Evolutionary conservation across 2,329 filamentous ascomycete genomes (phyloP).

Genomic region (Aspergillus chevalieri): DNA sequence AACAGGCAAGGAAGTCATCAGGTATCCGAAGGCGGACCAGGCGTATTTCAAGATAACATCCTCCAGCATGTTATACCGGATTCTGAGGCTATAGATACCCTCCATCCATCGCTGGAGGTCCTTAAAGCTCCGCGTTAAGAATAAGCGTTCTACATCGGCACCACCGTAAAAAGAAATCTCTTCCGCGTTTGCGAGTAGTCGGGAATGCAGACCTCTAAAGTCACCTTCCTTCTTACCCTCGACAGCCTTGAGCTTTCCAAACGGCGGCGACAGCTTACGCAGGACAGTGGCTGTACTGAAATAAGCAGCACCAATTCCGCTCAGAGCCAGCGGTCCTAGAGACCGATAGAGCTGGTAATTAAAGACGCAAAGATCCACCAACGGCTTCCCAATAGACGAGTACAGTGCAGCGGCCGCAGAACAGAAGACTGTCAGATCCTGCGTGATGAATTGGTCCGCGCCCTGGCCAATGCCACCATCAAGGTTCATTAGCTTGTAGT

Average conservation of each 20-base stretch:
- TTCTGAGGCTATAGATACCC: slow-evolving; percentile 93
- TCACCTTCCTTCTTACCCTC: slow-evolving; percentile 94
- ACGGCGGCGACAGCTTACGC: slow-evolving; percentile 82
- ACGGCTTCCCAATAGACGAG: slow-evolving; percentile 92
- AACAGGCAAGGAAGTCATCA: slow-evolving; percentile 85
- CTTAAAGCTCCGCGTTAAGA: slow-evolving; percentile 85
- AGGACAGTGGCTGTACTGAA: slow-evolving; percentile 88
- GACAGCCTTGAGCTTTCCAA: slow-evolving; percentile 92
- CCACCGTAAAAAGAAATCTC: slow-evolving; percentile 97
- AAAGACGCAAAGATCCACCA: slow-evolving; percentile 96
- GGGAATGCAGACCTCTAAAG: slow-evolving; percentile 83
- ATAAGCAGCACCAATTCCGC: slow-evolving; percentile 84
- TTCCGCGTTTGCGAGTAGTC: slow-evolving; percentile 92
- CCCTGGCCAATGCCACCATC: slow-evolving; percentile 89
- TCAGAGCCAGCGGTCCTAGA: slow-evolving; percentile 78
- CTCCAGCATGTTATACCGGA: slow-evolving; percentile 97
- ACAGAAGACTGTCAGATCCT: slow-evolving; percentile 93
- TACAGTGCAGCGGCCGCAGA: slow-evolving; percentile 86
- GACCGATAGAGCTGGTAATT: slow-evolving; percentile 95
- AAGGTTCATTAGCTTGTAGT: slow-evolving; percentile 89
- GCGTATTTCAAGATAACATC: slow-evolving; percentile 98
- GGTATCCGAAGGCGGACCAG: slow-evolving; percentile 96
- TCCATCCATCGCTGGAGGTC: slow-evolving; percentile 97
- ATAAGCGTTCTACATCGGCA: slow-evolving; percentile 88
- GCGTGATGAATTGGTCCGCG: slow-evolving; percentile 94